Conservation (phyloP, 2,329 filamentous ascomycete species). For the Tolypocladium tundrense region DNA sequence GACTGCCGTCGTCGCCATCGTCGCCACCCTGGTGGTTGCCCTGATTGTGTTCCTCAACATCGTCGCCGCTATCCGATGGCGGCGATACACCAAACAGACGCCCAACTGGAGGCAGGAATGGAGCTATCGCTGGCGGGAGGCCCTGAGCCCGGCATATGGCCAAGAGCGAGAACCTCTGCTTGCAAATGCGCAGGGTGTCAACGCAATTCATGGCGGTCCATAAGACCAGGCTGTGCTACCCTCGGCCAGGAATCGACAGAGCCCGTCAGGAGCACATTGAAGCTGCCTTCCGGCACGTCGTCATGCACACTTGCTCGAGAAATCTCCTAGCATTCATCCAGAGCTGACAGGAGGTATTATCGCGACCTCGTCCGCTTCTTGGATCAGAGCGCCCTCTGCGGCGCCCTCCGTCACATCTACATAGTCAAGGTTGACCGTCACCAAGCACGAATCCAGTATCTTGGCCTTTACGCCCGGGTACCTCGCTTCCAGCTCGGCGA, state of each 20-base stretch:
- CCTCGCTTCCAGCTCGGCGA: conserved; percentile 54
- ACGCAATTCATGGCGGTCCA: neutral
- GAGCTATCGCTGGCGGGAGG: conserved; percentile 7
- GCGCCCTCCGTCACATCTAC: conserved; percentile 51
- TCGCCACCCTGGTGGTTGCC: conserved; percentile 16
- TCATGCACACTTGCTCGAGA: neutral
- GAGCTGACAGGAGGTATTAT: conserved; percentile 85
- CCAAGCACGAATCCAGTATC: conserved; percentile 61
- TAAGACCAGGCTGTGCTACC: neutral
- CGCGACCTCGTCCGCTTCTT: conserved; percentile 71
- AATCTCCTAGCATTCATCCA: conserved; percentile 38
- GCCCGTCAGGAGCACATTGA: neutral
- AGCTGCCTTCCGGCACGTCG: neutral
- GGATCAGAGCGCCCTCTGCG: conserved; percentile 39
- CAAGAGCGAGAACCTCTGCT: conserved; percentile 21
- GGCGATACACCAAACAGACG: conserved; percentile 10
- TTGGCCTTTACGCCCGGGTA: conserved; percentile 60
- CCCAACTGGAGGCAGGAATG: conserved; percentile 10
- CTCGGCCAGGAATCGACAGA: neutral
- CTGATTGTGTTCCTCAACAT: conserved; percentile 9
- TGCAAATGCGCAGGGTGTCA: conserved; percentile 1
- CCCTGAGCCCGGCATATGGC: conserved; percentile 5
- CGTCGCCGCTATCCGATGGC: conserved; percentile 8
- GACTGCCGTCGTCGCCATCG: conserved; percentile 15
- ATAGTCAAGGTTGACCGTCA: conserved; percentile 75